Percentiles rank a stretch among this genome's conserved stretches.
These are phyloP conservation scores for Metrosideros polymorpha DNA, from an alignment of 441 rosid species.

Conservation along the genomic window DNA sequence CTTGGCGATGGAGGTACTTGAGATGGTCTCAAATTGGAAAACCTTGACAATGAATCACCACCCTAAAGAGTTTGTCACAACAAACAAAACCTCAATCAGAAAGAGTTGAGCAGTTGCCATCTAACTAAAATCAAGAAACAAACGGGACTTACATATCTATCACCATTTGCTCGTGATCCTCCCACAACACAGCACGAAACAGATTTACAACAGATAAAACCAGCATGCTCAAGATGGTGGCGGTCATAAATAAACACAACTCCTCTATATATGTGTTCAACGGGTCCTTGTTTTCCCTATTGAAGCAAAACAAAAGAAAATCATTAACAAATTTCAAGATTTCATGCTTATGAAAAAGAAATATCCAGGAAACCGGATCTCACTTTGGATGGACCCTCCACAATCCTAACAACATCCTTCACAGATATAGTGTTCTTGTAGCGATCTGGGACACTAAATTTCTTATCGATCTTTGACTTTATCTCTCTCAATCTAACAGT, in stretches of 20 bases:
- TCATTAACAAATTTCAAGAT: neutral
- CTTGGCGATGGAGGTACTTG: constrained; percentile 69
- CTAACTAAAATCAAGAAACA: neutral
- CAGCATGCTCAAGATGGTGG: constrained; percentile 97
- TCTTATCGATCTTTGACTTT: constrained; percentile 85
- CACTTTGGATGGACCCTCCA: constrained; percentile 93
- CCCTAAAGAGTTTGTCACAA: constrained; percentile 30
- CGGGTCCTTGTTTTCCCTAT: constrained; percentile 97
- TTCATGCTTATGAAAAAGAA: neutral
- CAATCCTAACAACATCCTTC: constrained; percentile 76
- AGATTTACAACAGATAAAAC: constrained; percentile 84
- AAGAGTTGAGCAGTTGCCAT: neutral
- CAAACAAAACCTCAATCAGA: neutral
- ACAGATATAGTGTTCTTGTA: constrained; percentile 59
- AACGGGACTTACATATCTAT: constrained; percentile 54
- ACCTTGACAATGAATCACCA: constrained; percentile 57
- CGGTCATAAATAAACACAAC: constrained; percentile 77
- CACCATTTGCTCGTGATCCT: constrained; percentile 62
- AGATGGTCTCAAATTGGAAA: constrained; percentile 47
- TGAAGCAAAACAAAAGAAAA: neutral
- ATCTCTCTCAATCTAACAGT: constrained; percentile 91
- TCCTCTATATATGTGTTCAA: constrained; percentile 79
- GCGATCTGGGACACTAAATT: constrained; percentile 65
- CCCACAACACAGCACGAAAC: constrained; percentile 70
- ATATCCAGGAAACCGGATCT: constrained; percentile 16